Base-by-base conservation (phyloP, 208 protist genomes). In the Leishmania aethiopica region DNA sequence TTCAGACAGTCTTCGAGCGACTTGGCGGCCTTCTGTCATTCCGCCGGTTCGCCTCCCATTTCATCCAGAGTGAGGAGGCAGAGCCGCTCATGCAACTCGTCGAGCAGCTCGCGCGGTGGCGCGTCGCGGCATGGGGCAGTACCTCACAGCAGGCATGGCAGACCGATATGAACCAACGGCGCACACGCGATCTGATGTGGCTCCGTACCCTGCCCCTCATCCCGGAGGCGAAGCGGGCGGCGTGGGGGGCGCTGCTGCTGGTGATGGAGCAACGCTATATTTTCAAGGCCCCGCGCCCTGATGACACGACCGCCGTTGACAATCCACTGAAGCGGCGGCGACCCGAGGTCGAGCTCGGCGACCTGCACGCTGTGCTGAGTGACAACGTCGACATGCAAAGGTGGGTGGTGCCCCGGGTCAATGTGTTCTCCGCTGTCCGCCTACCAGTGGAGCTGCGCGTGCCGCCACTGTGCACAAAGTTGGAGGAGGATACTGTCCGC, bases 191-290 rank as follows among this genome's bases (percentile, higher is more conserved):
- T 75, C 67, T 97, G 40, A 79, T 82, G 51, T 97, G 94, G 92
- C 85, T 97, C 75, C 90, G 92, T 37, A 78, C 76, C 25, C 76
- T 90, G 55, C 70, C 86, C 11, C 78, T 91, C 60, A 90, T 95
- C 40, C 92, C 94, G 13, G 42, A 74, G 28, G 85, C 75, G 17
- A 90, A 91, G 71, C 88, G 89, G 17, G 83, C 86, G 0, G 83
- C 83, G 28, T 97, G 92, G 90, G 86, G 84, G 2, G 80, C 88
- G 19, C 40, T 93, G 40, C 62, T 97, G 6, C 79, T 91, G 17
- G 78, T 91, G 72, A 81, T 97, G 72, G 94, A 97, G 89, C 84
- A 92, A 69, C 84, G 88, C 13, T 97, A 90, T 72, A 86, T 97
- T 69, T 92, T 97, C 45, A 78, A 84, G 7, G 53, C 79, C 28